phyloP scores from a whole-genome alignment of 2,329 filamentous ascomycete genomes.

The Neonectria coccinea region DNA sequence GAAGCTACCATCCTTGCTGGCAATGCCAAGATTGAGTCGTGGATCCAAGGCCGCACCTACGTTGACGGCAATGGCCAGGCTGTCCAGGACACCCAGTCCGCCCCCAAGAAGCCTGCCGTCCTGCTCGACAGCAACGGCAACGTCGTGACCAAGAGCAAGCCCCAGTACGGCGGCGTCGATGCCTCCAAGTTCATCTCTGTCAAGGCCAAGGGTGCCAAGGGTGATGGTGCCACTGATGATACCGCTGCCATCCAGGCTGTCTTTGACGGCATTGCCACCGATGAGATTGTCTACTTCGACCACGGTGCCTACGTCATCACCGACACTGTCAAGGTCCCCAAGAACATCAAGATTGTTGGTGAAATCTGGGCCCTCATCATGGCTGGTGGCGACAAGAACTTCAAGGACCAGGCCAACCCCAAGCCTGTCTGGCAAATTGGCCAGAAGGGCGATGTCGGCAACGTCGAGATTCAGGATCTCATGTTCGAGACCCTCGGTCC shows the following conservation, averaged over 20 bases:
- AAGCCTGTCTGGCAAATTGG: slow-evolving; percentile 90
- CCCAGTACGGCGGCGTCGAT: slow-evolving; percentile 80
- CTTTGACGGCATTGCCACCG: slow-evolving; percentile 73
- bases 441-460: slow-evolving; percentile 78
- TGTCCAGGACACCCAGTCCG: slow-evolving; percentile 68
- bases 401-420: slow-evolving; percentile 80
- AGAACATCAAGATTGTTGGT: slow-evolving; percentile 87
- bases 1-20: slow-evolving; percentile 73
- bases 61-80: slow-evolving; percentile 59
- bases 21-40: slow-evolving; percentile 76
- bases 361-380: slow-evolving; percentile 94
- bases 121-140: slow-evolving; percentile 75
- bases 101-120: slow-evolving; percentile 71
- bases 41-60: slow-evolving; percentile 84
- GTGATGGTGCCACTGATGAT: slow-evolving; percentile 89
- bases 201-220: slow-evolving; percentile 84
- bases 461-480: slow-evolving; percentile 88
- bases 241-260: slow-evolving; percentile 85
- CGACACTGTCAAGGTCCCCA: slow-evolving; percentile 77
- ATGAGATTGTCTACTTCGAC: slow-evolving; percentile 79
- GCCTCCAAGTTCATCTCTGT: slow-evolving; percentile 83
- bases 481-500: slow-evolving; percentile 87
- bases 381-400: slow-evolving; percentile 77
- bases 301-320: slow-evolving; percentile 79
- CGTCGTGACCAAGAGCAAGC: slow-evolving; percentile 87